A percentile compares a stretch with the other conserved stretches of the same genome.
Evolutionary conservation across 495 filamentous ascomycete species (phyloP).

Genomic region (Hyaloscypha finlandica): DNA sequence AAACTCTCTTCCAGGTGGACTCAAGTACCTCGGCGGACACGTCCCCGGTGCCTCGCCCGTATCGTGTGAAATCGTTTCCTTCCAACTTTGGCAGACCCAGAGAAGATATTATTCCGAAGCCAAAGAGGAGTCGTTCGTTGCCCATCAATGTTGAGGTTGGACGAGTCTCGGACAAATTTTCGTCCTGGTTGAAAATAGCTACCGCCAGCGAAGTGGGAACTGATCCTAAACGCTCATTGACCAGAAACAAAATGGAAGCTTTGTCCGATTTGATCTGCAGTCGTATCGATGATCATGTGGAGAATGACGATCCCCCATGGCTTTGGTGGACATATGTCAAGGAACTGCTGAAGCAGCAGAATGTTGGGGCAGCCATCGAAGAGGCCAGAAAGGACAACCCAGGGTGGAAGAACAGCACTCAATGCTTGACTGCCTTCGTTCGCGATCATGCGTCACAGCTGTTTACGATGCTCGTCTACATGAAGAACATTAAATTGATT

Average conservation of each 20-base stretch:
- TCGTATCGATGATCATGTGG: neutral
- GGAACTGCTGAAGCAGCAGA: neutral
- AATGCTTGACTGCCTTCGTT: conserved; percentile 10
- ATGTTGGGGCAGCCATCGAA: conserved; percentile 6
- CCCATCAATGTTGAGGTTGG: neutral
- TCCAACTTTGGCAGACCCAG: neutral
- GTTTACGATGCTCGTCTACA: conserved; percentile 8
- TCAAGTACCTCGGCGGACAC: neutral
- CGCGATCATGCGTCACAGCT: neutral
- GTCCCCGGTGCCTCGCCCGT: neutral
- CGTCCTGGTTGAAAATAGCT: conserved; percentile 1
- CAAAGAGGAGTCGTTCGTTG: conserved; percentile 8
- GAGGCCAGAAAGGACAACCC: conserved; percentile 4
- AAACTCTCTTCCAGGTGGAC: neutral
- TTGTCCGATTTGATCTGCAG: neutral
- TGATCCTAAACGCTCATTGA: neutral
- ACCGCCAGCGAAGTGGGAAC: neutral
- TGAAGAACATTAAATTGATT: conserved; percentile 1
- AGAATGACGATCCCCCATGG: neutral
- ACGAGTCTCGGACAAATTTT: neutral
- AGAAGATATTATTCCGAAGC: neutral
- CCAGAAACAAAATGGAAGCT: neutral
- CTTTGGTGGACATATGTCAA: neutral
- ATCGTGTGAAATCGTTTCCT: conserved; percentile 3
- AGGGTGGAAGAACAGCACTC: conserved; percentile 8